phyloP scores from a whole-genome alignment of 1,139 yeast genomes.

The Meyerozyma guilliermondii region DNA sequence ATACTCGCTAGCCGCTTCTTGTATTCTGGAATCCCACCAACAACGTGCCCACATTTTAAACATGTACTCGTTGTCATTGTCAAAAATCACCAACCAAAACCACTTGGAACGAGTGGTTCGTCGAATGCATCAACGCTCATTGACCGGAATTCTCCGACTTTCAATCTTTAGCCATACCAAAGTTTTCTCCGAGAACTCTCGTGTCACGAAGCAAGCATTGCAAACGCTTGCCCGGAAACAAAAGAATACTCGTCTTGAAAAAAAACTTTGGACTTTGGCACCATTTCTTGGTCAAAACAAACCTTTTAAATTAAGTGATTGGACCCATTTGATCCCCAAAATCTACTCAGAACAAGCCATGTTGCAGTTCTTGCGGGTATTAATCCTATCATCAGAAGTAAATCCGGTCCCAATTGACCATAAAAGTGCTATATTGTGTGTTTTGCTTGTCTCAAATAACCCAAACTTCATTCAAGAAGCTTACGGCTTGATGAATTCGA shows the following conservation, averaged over 20 bases:
- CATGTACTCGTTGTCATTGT: not conserved
- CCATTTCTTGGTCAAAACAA: not conserved
- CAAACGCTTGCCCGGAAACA: not conserved
- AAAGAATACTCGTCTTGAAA: not conserved
- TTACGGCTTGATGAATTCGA: not conserved
- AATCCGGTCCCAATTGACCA: not conserved
- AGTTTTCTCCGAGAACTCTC: not conserved
- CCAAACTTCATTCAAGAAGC: not conserved
- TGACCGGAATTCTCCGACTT: not conserved
- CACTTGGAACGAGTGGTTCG: not conserved
- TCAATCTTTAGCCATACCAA: not conserved
- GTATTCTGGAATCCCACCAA: not conserved
- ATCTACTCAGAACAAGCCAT: not conserved
- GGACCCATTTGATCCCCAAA: not conserved
- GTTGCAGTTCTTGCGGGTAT: not conserved
- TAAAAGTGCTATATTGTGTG: not conserved
- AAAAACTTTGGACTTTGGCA: not conserved
- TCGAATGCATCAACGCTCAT: not conserved
- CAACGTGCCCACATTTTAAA: not conserved
- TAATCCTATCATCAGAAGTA: not conserved
- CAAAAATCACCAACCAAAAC: not conserved
- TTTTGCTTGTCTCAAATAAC: not conserved
- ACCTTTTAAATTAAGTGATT: not conserved
- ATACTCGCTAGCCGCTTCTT: not conserved
- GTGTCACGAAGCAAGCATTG: not conserved